Base-by-base conservation (phyloP, 2,329 filamentous ascomycete genomes). In the Pseudophaeomoniella oleicola region DNA sequence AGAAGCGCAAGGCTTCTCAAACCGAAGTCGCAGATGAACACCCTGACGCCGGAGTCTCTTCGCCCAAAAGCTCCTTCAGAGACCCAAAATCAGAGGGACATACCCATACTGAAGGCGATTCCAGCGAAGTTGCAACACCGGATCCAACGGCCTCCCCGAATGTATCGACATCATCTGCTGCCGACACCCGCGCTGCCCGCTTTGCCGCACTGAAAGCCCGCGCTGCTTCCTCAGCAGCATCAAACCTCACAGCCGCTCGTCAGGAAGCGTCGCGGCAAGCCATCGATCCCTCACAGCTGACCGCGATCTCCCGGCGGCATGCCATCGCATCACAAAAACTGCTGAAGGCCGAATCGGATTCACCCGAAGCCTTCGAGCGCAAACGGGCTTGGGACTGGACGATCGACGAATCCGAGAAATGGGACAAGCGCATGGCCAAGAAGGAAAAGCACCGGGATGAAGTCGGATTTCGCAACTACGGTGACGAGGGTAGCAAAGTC, bases 331-430 rank as follows among this genome's bases (percentile, higher is more conserved):
- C 81, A 4, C 85, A 94, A 57, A 98, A 96, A 53, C 74, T 98
- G 0, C 71, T 94, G 31, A 94, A 94, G 64, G 84, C 86, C 3
- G 86, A 94, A 50, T 78, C 86, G 2, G 83, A 87, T 56, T 67
- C 71, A 0, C 86, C 86, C 19, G 85, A 83, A 38, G 45, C 43
- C 9, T 98, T 96, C 53, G 90, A 98, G 67, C 82, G 90, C 46
- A 94, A 96, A 62, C 78, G 90, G 30, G 90, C 90, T 2, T 98
- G 90, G 90, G 90, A 96, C 63, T 98, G 90, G 83, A 98, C 90
- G 1, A 67, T 88, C 4, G 90, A 98, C 45, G 90, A 98, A 62
- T 82, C 77, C 48, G 90, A 94, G 62, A 75, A 72, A 46, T 98
- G 90, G 90, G 90, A 98, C 58, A 80, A 79, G 62, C 78, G 87